Evolutionary conservation across 257 asterid genomes (phyloP).

Genomic region (Phtheirospermum japonicum): DNA sequence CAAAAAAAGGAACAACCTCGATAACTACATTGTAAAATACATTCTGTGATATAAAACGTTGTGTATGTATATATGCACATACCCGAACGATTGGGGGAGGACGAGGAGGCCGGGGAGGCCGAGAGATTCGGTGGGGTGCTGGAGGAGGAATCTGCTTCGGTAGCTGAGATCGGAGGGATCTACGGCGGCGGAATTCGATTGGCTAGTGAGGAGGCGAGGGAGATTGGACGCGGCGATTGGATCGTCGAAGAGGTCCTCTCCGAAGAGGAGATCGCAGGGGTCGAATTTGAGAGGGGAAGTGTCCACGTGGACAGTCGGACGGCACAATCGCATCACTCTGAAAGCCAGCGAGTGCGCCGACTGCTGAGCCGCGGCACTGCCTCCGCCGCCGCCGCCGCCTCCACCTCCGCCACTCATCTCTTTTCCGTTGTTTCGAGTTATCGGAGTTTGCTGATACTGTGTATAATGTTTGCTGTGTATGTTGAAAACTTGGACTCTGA

Average conservation of each 20-base stretch:
- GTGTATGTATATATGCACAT: slow-evolving; percentile 24
- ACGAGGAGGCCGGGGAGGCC: slow-evolving; percentile 92
- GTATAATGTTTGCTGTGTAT: neutral
- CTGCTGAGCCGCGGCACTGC: slow-evolving; percentile 55
- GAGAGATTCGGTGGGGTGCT: slow-evolving; percentile 75
- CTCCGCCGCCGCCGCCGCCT: slow-evolving; percentile 35
- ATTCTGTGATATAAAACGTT: neutral
- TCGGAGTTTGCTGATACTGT: slow-evolving; percentile 24
- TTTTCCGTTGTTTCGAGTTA: neutral
- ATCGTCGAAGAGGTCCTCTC: slow-evolving; percentile 92
- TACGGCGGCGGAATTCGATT: slow-evolving; percentile 22
- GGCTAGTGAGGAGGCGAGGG: slow-evolving; percentile 60
- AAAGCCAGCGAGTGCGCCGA: slow-evolving; percentile 85
- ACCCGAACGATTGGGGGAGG: slow-evolving; percentile 96
- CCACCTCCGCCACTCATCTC: slow-evolving; percentile 58
- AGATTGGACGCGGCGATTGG: slow-evolving; percentile 69
- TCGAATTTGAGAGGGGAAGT: slow-evolving; percentile 72
- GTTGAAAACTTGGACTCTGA: slow-evolving; percentile 6
- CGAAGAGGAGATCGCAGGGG: slow-evolving; percentile 83
- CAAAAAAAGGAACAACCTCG: slow-evolving; percentile 13
- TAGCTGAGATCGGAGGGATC: slow-evolving; percentile 77
- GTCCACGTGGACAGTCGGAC: slow-evolving; percentile 85
- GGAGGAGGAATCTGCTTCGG: slow-evolving; percentile 78
- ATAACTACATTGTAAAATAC: slow-evolving; percentile 9
- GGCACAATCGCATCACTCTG: slow-evolving; percentile 88